Base-by-base conservation (phyloP, 768 basidiomycete species). In the Tubosaeta sp. region DNA sequence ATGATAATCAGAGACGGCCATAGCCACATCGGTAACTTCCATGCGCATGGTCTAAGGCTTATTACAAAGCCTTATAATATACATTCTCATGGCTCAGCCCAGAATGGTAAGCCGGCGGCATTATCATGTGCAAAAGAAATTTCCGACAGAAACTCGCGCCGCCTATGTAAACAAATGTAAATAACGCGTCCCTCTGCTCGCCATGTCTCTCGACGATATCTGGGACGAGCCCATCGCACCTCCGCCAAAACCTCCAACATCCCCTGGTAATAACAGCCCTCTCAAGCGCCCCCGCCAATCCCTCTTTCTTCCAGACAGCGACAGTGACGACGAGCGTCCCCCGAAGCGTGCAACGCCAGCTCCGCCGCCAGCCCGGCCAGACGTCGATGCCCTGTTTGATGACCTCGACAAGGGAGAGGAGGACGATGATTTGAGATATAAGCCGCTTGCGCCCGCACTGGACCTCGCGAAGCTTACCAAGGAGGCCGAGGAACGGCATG, bases 241-340 rank as follows among this genome's bases (percentile, higher is more conserved):
- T 41, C 54, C 57, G 26, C 41, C 56, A 17, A 50, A 55, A 43
- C 13, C 3, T 7, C 2, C 10, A 7, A 63, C 70, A 27, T 53
- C 59, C 13, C 64, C 65, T 0, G 51, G 44, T 26, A 29, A 38
- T 6, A 19, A 46, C 26, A 62, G 48, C 33, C 60, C 53, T 8
- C 31, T 62, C 5, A 72, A 71, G 53, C 72, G 69, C 22, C 70
- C 72, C 0, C 57, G 74, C 27, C 61, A 71, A 17, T 50, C 79
- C 1, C 74, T 89, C 16, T 89, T 88, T 62, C 71, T 86, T 29
- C 75, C 77, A 3, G 84, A 84, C 41, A 64, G 60, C 38, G 68
- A 62, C 45, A 54, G 59, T 51, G 78, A 82, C 44, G 76, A 83
- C 25, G 58, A 63, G 34, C 67, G 60, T 1, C 65, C 66, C 42